These are phyloP conservation scores for Gossypium aridum DNA, from an alignment of 441 rosid species.

Conservation along the genomic window DNA sequence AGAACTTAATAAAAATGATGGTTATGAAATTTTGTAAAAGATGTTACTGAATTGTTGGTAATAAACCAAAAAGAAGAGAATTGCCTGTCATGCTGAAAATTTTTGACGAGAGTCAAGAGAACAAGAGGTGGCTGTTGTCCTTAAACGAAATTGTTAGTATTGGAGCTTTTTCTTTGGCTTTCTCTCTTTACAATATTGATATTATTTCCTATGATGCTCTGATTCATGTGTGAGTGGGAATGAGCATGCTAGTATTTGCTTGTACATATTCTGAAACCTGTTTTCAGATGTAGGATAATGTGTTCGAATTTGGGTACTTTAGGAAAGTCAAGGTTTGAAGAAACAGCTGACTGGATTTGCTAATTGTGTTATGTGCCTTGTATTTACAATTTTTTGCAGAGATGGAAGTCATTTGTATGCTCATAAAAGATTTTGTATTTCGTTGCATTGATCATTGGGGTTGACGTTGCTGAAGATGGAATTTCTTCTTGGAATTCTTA, in stretches of 20 bases:
- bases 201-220: background rate
- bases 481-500: conserved; percentile 28
- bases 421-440: conserved; percentile 9
- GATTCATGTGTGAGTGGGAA: background rate
- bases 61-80: background rate
- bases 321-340: background rate
- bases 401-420: conserved; percentile 22
- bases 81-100: background rate
- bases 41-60: background rate
- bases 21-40: background rate
- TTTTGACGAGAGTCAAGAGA: background rate
- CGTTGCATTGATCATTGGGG: conserved; percentile 11
- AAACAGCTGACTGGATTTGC: background rate
- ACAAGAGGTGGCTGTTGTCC: background rate
- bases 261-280: background rate
- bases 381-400: conserved; percentile 10
- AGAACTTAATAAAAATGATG: background rate
- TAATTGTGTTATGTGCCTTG: background rate
- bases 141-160: background rate
- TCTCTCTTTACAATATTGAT: background rate
- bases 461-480: conserved; percentile 43
- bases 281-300: background rate
- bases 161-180: background rate
- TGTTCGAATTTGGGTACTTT: background rate
- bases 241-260: background rate